Evolutionary conservation across 805 yeast species (phyloP).

Genomic region (Yamadazyma olivae): DNA sequence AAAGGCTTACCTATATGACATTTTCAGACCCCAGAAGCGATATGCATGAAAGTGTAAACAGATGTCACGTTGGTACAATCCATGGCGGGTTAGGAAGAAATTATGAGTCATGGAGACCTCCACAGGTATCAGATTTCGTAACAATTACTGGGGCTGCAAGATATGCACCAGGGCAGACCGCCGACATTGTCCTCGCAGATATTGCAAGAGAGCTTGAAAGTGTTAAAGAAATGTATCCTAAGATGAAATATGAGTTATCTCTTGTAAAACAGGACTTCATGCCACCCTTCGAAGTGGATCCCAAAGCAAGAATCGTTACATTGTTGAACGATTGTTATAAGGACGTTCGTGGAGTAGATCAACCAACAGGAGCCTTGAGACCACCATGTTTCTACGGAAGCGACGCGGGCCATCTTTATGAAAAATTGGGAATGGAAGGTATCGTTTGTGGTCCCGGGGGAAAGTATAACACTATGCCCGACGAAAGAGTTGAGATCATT

Average conservation of each 20-base stretch:
- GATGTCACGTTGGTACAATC: constrained; percentile 27
- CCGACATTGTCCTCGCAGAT: constrained; percentile 19
- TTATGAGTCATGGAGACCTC: constrained; percentile 27
- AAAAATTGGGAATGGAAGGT: constrained; percentile 11
- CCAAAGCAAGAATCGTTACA: constrained; percentile 8
- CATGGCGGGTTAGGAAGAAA: constrained; percentile 25
- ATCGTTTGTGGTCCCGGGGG: constrained; percentile 14
- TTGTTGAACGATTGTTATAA: constrained; percentile 4
- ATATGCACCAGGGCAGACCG: constrained; percentile 27
- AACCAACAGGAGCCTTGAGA: constrained; percentile 12
- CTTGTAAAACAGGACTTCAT: constrained; percentile 10
- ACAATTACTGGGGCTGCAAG: constrained; percentile 28
- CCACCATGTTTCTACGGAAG: constrained; percentile 13
- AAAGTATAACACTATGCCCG: constrained; percentile 12
- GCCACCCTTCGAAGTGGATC: constrained; percentile 12
- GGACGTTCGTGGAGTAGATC: constrained; percentile 8
- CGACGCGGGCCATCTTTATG: constrained; percentile 12
- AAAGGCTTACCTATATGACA: constrained; percentile 19
- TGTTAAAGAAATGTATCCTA: constrained; percentile 9
- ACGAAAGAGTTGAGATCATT: constrained; percentile 11
- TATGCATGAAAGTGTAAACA: constrained; percentile 20
- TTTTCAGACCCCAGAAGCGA: constrained; percentile 19
- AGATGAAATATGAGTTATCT: constrained; percentile 10
- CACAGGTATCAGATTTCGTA: constrained; percentile 27
- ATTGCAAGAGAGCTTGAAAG: constrained; percentile 18